These are phyloP conservation scores for Phytophthora nicotianae DNA, from an alignment of 352 stramenopile genomes.

Conservation along the genomic window DNA sequence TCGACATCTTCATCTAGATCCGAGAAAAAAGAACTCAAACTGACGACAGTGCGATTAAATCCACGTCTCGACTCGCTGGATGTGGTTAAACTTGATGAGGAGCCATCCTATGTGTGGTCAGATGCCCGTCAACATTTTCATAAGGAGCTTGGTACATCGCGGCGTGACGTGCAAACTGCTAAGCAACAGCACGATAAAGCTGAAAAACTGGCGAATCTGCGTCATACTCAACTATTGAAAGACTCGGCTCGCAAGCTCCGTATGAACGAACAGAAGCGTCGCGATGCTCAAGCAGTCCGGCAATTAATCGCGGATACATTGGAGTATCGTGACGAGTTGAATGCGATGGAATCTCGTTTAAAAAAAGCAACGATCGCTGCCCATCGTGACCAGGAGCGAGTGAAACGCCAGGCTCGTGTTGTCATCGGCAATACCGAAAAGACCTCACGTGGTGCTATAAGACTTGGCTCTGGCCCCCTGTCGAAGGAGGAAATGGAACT, in stretches of 20 bases:
- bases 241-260: conserved; percentile 20
- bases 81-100: background rate
- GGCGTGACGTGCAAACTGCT: conserved; percentile 42
- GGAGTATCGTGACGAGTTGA: conserved; percentile 57
- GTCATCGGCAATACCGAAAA: conserved; percentile 39
- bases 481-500: conserved; percentile 54
- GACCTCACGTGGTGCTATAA: conserved; percentile 35
- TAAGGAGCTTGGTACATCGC: conserved; percentile 50
- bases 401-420: conserved; percentile 40
- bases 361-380: conserved; percentile 51
- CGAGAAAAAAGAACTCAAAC: conserved; percentile 38
- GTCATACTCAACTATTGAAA: conserved; percentile 45
- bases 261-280: conserved; percentile 35
- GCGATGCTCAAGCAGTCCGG: conserved; percentile 51
- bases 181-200: conserved; percentile 45
- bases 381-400: conserved; percentile 47
- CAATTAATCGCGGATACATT: conserved; percentile 56
- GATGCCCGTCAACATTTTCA: conserved; percentile 45
- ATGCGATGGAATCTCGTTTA: conserved; percentile 42
- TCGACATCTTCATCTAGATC: conserved; percentile 2
- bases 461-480: conserved; percentile 46
- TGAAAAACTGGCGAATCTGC: conserved; percentile 44
- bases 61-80: conserved; percentile 19
- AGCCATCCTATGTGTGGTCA: conserved; percentile 43
- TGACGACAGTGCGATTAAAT: conserved; percentile 31